A percentile compares a stretch with the other conserved stretches of the same genome.
Conservation (phyloP, 371 early-diverging fungal genomes). For the Syncephalis plumigaleata region DNA sequence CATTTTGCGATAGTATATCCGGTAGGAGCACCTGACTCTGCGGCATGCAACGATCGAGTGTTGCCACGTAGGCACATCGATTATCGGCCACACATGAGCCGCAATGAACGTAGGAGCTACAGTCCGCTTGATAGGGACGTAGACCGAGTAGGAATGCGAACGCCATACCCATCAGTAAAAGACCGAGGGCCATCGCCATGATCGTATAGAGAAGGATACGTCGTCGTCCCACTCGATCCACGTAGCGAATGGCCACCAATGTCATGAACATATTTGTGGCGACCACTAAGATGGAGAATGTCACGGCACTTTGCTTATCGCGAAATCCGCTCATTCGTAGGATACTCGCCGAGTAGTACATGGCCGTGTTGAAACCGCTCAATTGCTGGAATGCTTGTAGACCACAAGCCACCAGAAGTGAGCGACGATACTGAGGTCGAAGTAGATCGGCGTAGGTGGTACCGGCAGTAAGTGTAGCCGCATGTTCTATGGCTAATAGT, state of each 20-base stretch:
- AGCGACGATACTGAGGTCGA: slow-evolving; percentile 22
- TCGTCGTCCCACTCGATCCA: slow-evolving; percentile 36
- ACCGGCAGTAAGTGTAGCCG: slow-evolving; percentile 13
- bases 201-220: slow-evolving; percentile 37
- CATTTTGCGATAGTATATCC: too few relatives aligned
- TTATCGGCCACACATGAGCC: slow-evolving; percentile 45
- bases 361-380: slow-evolving; percentile 45
- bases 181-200: slow-evolving; percentile 27
- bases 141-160: slow-evolving; percentile 37
- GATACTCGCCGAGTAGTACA: slow-evolving; percentile 49
- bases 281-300: slow-evolving; percentile 36
- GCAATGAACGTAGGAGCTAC: slow-evolving; percentile 32
- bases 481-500: too few relatives aligned
- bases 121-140: slow-evolving; percentile 22
- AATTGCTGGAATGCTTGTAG: slow-evolving; percentile 42
- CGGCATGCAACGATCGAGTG: slow-evolving; percentile 5
- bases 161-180: slow-evolving; percentile 30
- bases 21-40: background rate
- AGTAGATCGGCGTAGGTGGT: slow-evolving; percentile 27
- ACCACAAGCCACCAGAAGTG: slow-evolving; percentile 38
- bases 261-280: slow-evolving; percentile 36
- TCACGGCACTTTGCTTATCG: slow-evolving; percentile 25
- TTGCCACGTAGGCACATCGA: background rate
- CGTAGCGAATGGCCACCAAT: slow-evolving; percentile 26
- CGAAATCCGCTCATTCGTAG: slow-evolving; percentile 42